These are phyloP conservation scores for Fragaria iinumae DNA, from an alignment of 306 rosid genomes.

Conservation along the genomic window DNA sequence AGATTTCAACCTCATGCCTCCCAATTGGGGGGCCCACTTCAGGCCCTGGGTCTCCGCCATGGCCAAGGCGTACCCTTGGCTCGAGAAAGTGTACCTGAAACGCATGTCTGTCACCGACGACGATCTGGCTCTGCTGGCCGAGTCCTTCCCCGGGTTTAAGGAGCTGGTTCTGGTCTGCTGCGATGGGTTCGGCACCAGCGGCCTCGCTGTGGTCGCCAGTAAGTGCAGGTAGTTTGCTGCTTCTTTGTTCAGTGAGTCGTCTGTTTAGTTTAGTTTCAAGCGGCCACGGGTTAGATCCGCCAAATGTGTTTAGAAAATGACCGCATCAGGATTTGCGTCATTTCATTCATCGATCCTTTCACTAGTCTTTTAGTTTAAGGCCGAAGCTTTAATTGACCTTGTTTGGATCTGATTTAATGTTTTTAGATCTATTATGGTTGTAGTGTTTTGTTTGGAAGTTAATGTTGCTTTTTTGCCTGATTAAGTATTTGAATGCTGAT, in stretches of 20 bases:
- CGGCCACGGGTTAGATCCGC: too few relatives aligned
- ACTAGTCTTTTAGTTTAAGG: too few relatives aligned
- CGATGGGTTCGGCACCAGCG: constrained; percentile 69
- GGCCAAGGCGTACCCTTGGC: constrained; percentile 75
- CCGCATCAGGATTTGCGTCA: too few relatives aligned
- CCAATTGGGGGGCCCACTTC: constrained; percentile 79
- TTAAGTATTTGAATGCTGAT: constrained; percentile 1
- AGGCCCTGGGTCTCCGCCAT: constrained; percentile 59
- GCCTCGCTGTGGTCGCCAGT: constrained; percentile 58
- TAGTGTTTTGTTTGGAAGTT: constrained; percentile 20
- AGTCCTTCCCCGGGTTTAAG: constrained; percentile 50
- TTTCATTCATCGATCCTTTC: too few relatives aligned
- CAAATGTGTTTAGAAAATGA: too few relatives aligned
- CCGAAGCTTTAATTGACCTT: background rate
- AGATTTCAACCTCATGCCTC: constrained; percentile 82
- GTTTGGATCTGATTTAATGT: constrained; percentile 28
- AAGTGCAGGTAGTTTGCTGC: constrained; percentile 60
- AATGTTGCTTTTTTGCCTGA: background rate
- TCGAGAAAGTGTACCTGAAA: constrained; percentile 73
- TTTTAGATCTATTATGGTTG: constrained; percentile 19
- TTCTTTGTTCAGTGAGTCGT: background rate
- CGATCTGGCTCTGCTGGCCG: constrained; percentile 53
- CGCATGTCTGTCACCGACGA: constrained; percentile 71
- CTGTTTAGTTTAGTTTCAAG: background rate
- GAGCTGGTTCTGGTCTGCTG: constrained; percentile 83